A percentile compares a stretch with the other conserved stretches of the same genome.
Conservation (phyloP, 441 rosid genomes). For the Dalechampia spathulata region DNA sequence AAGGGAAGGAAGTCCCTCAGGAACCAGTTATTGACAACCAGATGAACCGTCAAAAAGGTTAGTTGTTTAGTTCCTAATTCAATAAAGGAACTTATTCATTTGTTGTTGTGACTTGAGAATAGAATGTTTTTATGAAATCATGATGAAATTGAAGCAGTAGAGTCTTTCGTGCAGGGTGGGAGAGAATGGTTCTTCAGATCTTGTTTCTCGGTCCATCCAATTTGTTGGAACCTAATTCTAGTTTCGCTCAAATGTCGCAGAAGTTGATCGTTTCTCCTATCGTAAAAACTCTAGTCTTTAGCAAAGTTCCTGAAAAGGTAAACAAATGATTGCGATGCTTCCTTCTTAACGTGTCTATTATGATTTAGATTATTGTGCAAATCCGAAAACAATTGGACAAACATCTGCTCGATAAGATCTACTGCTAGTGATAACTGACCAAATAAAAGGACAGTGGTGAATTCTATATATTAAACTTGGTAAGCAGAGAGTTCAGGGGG, state of each 20-base stretch:
- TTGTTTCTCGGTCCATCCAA: constrained; percentile 90
- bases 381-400: neutral
- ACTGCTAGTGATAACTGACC: neutral
- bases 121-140: neutral
- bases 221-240: constrained; percentile 87
- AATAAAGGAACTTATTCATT: neutral
- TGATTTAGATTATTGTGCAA: neutral
- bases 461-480: neutral
- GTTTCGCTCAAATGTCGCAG: constrained; percentile 89
- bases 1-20: constrained; percentile 77
- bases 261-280: constrained; percentile 95
- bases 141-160: constrained; percentile 4
- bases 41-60: constrained; percentile 71
- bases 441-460: too few relatives aligned
- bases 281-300: constrained; percentile 83
- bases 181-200: constrained; percentile 95
- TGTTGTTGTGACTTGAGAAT: constrained; percentile 7
- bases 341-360: neutral
- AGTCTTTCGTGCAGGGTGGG: constrained; percentile 67
- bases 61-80: constrained; percentile 13
- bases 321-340: neutral
- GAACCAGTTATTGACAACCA: constrained; percentile 79
- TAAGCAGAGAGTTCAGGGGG: neutral
- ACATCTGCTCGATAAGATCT: neutral
- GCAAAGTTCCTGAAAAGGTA: constrained; percentile 98